Evolutionary conservation across 2,329 filamentous ascomycete genomes (phyloP).

Genomic region (Cadophora sp.): DNA sequence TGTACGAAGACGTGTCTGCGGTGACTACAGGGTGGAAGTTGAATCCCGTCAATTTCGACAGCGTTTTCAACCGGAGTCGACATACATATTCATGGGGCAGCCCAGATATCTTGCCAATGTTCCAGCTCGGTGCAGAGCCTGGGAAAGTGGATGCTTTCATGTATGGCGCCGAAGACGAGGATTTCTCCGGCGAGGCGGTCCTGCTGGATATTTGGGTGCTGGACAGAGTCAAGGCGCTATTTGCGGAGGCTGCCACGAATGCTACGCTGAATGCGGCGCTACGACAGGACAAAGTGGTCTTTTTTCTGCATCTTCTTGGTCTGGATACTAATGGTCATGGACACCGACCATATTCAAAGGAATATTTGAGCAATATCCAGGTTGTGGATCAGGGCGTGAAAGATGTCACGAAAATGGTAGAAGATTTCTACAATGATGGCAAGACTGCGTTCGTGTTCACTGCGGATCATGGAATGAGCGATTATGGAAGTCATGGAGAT

Average conservation of each 20-base stretch:
- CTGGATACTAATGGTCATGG: slow-evolving; percentile 89
- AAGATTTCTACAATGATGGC: slow-evolving; percentile 83
- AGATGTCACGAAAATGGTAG: slow-evolving; percentile 80
- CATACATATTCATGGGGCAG: slow-evolving; percentile 99
- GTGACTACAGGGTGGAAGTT: slow-evolving; percentile 98
- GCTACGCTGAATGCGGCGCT: slow-evolving; percentile 74
- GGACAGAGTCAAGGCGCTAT: slow-evolving; percentile 87
- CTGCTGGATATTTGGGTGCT: slow-evolving; percentile 95
- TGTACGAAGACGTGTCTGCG: slow-evolving; percentile 97
- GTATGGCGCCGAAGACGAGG: slow-evolving; percentile 85
- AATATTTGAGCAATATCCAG: slow-evolving; percentile 94
- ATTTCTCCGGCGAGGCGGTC: slow-evolving; percentile 84
- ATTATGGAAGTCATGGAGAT: slow-evolving; percentile 98
- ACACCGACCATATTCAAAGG: slow-evolving; percentile 89
- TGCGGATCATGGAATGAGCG: slow-evolving; percentile 98
- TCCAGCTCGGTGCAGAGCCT: slow-evolving; percentile 87
- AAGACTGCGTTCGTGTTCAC: slow-evolving; percentile 97
- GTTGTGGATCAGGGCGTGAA: slow-evolving; percentile 90
- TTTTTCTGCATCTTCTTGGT: slow-evolving; percentile 93
- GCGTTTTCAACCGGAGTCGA: slow-evolving; percentile 93
- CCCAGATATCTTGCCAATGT: slow-evolving; percentile 97
- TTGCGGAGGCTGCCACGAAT: slow-evolving; percentile 80
- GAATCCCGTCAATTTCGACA: slow-evolving; percentile 98
- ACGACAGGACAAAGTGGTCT: slow-evolving; percentile 85
- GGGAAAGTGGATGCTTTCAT: slow-evolving; percentile 87